phyloP scores from a whole-genome alignment of 768 basidiomycete genomes.

The Rubroboletus satanas region DNA sequence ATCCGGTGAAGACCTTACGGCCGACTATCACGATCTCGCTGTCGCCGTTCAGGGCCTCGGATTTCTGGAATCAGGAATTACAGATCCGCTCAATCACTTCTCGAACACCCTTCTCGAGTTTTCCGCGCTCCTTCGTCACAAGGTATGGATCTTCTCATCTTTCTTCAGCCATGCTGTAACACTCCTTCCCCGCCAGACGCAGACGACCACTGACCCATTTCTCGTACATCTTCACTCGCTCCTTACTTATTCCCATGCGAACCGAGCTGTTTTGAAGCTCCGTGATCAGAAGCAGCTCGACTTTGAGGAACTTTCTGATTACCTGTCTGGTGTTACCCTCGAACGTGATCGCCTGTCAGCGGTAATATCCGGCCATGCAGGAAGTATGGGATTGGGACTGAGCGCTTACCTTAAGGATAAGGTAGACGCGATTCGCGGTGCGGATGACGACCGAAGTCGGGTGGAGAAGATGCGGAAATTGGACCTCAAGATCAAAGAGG shows the following conservation, averaged over 20 bases:
- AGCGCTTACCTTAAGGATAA: conserved; percentile 89
- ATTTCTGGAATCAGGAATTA: conserved; percentile 97
- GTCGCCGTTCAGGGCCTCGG: conserved; percentile 95
- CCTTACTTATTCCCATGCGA: conserved; percentile 89
- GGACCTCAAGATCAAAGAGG: conserved; percentile 95
- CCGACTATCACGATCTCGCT: conserved; percentile 96
- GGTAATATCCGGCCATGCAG: conserved; percentile 84
- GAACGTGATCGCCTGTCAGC: conserved; percentile 93
- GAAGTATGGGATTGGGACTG: conserved; percentile 77
- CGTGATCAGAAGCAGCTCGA: conserved; percentile 99
- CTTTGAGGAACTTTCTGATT: conserved; percentile 95
- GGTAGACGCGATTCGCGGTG: conserved; percentile 87
- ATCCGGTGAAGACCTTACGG: conserved; percentile 89
- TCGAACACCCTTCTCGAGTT: conserved; percentile 96
- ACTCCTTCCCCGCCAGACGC: conserved; percentile 49
- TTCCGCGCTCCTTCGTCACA: conserved; percentile 82
- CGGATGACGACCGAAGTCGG: conserved; percentile 88
- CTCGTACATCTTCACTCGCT: conserved; percentile 87
- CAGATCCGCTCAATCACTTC: conserved; percentile 94
- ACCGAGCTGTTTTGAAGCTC: conserved; percentile 89
- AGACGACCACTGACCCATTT: conserved; percentile 89
- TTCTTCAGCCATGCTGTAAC: background rate
- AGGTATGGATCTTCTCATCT: conserved; percentile 42
- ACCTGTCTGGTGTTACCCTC: conserved; percentile 85
- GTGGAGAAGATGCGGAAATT: conserved; percentile 93